Base-by-base conservation (phyloP, 192 early-diverging fungal genomes). In the Mortierella antarctica region DNA sequence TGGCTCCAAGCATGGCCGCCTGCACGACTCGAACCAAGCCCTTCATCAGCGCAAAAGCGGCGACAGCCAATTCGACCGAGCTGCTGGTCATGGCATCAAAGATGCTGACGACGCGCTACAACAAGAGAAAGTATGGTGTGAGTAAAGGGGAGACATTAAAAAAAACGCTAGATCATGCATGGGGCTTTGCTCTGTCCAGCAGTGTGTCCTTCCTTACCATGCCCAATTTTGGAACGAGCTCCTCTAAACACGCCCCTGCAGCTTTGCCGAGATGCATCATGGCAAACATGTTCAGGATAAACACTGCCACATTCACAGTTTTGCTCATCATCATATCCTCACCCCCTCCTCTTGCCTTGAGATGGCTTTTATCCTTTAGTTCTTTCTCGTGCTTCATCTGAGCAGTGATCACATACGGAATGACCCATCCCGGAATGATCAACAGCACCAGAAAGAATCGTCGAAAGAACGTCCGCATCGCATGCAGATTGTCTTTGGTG, bases 21-120 rank as follows among this genome's bases (percentile, higher is more conserved):
- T 93, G 91, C 23, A 93, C 90, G 20, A 92, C 88, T 44, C 88
- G 83, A 41, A 91, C 84, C 44, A 89, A 81, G 11, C 89, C 89
- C 42, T 92, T 73, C 9, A 83, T 86, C 20, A 93, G 76, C 20
- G 91, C 91, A 56, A 92, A 86, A 10, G 91, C 83, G 87, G 85
- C 40, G 86, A 86, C 60, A 95, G 87, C 18, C 82, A 94, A 82
- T 82, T 95, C 94, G 0, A 96, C 94, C 4, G 93, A 93, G 73
- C 97, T 98, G 41, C 96, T 93, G 51, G 93, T 92, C 40, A 88
- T 87, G 0, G 88, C 89, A 61, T 83, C 74, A 54, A 98, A 83
- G 7, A 98, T 86, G 23, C 93, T 96, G 55, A 95, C 95, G 54
- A 95, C 82, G 8, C 87, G 71, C 86, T 92, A 72, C 1, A 10